Evolutionary conservation across 1,284 basidiomycete genomes (phyloP), one percentile per base, ranked within the genome.

Genomic region (Termitomyces sp.): DNA sequence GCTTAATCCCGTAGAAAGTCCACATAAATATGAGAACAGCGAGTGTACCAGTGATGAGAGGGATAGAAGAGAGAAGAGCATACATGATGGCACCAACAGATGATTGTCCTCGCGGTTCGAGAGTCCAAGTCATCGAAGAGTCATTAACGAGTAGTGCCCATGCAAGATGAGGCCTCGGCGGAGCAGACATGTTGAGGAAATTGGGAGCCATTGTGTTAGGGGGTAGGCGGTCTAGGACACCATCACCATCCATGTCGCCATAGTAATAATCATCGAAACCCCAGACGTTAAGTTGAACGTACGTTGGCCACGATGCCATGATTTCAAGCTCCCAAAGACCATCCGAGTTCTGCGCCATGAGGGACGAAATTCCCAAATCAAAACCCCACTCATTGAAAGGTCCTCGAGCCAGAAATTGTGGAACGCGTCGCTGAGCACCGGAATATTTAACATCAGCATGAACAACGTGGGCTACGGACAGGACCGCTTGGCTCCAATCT

Each of bases 1-100:
- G 87, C 69, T 83, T 92, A 76, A 96, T 95, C 21, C 91, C 90
- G 67, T 96, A 96, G 81, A 96, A 96, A 10, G 89, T 88, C 86
- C 90, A 93, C 82, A 93, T 90, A 82, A 96, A 96, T 71, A 92
- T 72, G 52, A 86, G 68, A 34, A 92, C 91, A 4, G 93, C 91
- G 52, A 90, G 75, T 13, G 83, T 79, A 58, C 84, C 93, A 19
- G 93, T 94, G 69, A 94, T 80, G 60, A 94, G 71, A 6, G 93
- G 93, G 58, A 95, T 91, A 38, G 83, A 67, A 41, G 90, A 75
- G 44, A 95, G 77, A 31, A 95, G 79, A 1, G 85, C 90, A 67
- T 89, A 96, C 79, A 92, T 88, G 71, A 88, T 83, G 33, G 88
- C 91, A 30, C 86, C 92, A 33, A 94, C 80, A 15, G 78, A 77